Evolutionary conservation across 371 early-diverging fungal species (phyloP).

Genomic region (Mucor piriformis): DNA sequence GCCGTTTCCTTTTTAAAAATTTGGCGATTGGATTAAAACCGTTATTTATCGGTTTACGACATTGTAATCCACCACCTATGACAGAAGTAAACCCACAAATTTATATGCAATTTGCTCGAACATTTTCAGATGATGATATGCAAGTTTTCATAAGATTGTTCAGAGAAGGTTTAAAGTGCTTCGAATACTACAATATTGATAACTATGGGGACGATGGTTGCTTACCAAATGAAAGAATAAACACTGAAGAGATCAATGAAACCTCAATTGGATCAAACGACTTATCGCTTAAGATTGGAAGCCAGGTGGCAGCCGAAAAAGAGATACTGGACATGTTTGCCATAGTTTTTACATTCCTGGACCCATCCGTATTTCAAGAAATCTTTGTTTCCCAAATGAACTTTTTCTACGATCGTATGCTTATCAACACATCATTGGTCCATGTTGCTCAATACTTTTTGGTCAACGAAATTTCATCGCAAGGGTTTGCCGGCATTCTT

Average conservation of each 20-base stretch:
- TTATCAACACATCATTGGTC: slow-evolving; percentile 79
- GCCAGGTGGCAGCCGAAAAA: slow-evolving; percentile 76
- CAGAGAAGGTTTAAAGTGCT: slow-evolving; percentile 84
- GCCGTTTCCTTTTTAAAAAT: slow-evolving; percentile 82
- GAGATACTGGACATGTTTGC: slow-evolving; percentile 93
- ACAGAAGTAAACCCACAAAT: slow-evolving; percentile 32
- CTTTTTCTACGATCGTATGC: slow-evolving; percentile 87
- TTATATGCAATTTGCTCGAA: slow-evolving; percentile 53
- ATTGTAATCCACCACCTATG: slow-evolving; percentile 66
- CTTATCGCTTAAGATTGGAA: slow-evolving; percentile 42
- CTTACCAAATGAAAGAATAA: slow-evolving; percentile 27
- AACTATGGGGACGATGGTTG: slow-evolving; percentile 61
- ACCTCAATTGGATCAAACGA: slow-evolving; percentile 35
- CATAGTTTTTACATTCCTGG: slow-evolving; percentile 82
- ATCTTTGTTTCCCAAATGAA: slow-evolving; percentile 89
- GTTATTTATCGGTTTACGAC: slow-evolving; percentile 76
- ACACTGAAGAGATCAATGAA: slow-evolving; percentile 1
- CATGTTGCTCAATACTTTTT: slow-evolving; percentile 90
- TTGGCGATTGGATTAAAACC: slow-evolving; percentile 87
- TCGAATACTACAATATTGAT: slow-evolving; percentile 85
- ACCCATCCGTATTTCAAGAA: slow-evolving; percentile 95
- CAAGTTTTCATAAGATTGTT: slow-evolving; percentile 72
- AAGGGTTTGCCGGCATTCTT: slow-evolving; percentile 79
- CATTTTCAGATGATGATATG: slow-evolving; percentile 74
- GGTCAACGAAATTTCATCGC: slow-evolving; percentile 75